These are phyloP conservation scores for Verticillium isaacii DNA, from an alignment of 2,329 filamentous ascomycete genomes.

Conservation along the genomic window DNA sequence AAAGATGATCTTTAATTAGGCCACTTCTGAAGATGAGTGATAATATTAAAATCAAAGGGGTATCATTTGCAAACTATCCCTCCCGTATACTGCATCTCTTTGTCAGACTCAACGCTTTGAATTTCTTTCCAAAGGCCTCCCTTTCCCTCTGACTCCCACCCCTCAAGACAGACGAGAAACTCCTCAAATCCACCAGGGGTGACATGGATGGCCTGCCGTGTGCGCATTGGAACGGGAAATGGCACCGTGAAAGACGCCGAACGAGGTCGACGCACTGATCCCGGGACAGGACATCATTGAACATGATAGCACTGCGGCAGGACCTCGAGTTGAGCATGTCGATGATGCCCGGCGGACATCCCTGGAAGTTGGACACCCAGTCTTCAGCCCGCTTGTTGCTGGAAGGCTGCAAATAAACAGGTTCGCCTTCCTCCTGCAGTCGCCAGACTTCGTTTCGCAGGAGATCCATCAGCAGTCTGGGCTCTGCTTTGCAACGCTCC, in stretches of 20 bases:
- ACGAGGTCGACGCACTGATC: constrained; percentile 58
- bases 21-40: background rate
- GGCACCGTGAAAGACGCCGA: constrained; percentile 51
- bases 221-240: constrained; percentile 78
- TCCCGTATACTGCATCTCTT: background rate
- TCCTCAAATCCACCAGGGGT: constrained; percentile 51
- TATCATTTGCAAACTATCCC: constrained; percentile 1
- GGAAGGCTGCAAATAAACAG: background rate
- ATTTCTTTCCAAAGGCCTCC: constrained; percentile 7
- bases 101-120: constrained; percentile 3
- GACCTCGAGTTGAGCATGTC: constrained; percentile 73
- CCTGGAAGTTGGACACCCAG: constrained; percentile 61
- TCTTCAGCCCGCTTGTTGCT: constrained; percentile 9
- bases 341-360: constrained; percentile 70
- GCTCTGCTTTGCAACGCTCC: constrained; percentile 71
- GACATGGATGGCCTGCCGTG: constrained; percentile 69
- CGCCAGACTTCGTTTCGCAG: constrained; percentile 72
- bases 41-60: background rate
- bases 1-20: background rate
- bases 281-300: constrained; percentile 63
- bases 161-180: background rate
- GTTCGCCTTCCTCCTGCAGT: constrained; percentile 40
- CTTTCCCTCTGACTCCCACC: background rate
- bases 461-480: constrained; percentile 66
- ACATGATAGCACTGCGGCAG: constrained; percentile 80